Evolutionary conservation across 257 asterid genomes (phyloP).

Genomic region (Jaltomata sinuosa): DNA sequence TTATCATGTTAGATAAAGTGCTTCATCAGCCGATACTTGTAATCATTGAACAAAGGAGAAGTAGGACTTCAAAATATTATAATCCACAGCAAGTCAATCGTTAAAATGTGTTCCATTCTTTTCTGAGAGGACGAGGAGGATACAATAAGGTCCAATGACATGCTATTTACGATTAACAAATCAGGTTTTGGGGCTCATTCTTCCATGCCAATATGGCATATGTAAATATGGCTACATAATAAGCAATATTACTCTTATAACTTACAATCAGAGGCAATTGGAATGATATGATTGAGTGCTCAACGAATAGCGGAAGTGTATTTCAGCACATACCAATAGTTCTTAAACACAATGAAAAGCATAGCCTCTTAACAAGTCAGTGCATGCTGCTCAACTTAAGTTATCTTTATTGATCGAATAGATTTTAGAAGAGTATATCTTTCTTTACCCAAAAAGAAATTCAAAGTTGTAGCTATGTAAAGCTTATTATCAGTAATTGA

Average conservation of each 20-base stretch:
- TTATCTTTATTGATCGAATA: neutral
- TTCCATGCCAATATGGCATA: neutral
- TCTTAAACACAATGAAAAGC: neutral
- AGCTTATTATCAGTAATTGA: neutral
- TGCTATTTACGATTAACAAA: neutral
- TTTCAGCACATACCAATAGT: neutral
- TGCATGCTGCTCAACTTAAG: neutral
- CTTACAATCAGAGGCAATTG: too few species aligned
- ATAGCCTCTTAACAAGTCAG: neutral
- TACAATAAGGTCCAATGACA: neutral
- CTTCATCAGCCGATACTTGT: neutral
- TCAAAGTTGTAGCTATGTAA: neutral
- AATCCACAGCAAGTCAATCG: too few species aligned
- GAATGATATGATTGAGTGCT: neutral
- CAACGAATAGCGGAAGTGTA: neutral
- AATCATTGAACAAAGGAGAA: neutral
- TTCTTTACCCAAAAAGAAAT: neutral
- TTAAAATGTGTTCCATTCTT: neutral
- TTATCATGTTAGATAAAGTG: neutral
- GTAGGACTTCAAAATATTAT: neutral
- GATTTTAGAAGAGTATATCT: neutral
- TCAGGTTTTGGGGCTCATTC: neutral
- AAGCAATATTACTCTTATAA: neutral
- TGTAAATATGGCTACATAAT: neutral
- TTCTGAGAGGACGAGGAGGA: neutral